phyloP scores from a whole-genome alignment of 176 grass and related monocot species.

The Triticum timopheevii region DNA sequence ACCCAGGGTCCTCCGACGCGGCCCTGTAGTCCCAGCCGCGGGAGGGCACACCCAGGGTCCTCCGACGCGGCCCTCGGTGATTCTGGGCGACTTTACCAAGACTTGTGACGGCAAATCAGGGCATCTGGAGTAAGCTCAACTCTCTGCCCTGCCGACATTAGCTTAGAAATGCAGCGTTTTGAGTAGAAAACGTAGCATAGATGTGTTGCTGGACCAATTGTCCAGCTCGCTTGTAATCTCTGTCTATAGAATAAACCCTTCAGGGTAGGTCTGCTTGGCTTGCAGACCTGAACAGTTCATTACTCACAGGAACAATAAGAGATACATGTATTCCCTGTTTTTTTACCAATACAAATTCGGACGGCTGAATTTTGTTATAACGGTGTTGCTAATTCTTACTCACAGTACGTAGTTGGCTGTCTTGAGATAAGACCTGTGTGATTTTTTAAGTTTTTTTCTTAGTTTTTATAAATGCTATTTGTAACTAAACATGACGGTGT shows the following conservation, averaged over 20 bases:
- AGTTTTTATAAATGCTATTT: too few species aligned
- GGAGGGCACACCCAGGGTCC: background rate
- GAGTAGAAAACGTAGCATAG: slow-evolving; percentile 14
- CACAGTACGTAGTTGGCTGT: background rate
- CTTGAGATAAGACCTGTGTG: too few species aligned
- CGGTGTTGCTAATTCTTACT: background rate
- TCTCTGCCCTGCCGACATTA: background rate
- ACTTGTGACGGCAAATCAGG: background rate
- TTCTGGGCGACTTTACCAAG: background rate
- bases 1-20: background rate
- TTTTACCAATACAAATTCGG: slow-evolving; percentile 10
- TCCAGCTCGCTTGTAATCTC: slow-evolving; percentile 25
- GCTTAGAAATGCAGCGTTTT: slow-evolving; percentile 8
- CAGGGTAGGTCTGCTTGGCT: background rate
- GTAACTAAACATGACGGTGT: too few species aligned
- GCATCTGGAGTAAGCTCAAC: background rate
- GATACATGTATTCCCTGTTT: background rate
- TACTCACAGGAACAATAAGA: background rate
- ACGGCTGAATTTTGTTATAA: background rate
- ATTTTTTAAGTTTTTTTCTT: too few species aligned
- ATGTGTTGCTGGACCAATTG: background rate
- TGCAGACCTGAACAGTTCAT: background rate
- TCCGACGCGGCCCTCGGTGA: background rate
- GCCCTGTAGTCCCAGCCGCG: background rate
- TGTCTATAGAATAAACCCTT: slow-evolving; percentile 33